Percentiles rank a stretch among this genome's conserved stretches.
These are phyloP conservation scores for Fusarium setosum DNA, from an alignment of 2,329 filamentous ascomycete species.

Conservation along the genomic window DNA sequence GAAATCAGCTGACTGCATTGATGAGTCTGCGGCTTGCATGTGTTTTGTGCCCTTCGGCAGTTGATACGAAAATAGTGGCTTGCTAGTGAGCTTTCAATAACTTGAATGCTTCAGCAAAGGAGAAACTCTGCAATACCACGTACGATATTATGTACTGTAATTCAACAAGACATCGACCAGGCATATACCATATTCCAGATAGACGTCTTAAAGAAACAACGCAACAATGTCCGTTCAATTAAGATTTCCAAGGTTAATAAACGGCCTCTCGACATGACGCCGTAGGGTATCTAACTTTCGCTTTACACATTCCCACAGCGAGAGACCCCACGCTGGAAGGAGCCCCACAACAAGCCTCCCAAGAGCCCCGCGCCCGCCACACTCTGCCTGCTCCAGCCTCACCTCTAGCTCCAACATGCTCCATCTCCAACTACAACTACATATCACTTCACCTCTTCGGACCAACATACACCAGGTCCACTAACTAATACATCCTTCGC, in stretches of 20 bases:
- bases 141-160: neutral
- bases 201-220: neutral
- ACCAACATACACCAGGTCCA: neutral
- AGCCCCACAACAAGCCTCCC: slow-evolving; percentile 23
- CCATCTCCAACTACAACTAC: slow-evolving; percentile 18
- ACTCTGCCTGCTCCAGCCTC: slow-evolving; percentile 42
- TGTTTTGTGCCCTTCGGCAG: no score
- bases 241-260: neutral
- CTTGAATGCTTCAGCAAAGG: neutral
- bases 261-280: neutral
- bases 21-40: no score
- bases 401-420: slow-evolving; percentile 26
- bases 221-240: neutral
- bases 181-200: no score
- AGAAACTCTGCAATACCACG: no score
- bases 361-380: slow-evolving; percentile 40
- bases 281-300: slow-evolving; percentile 19
- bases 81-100: neutral
- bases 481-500: neutral
- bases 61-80: no score
- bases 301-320: neutral
- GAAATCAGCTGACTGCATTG: no score
- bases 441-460: slow-evolving; percentile 6
- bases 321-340: neutral
- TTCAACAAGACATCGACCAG: no score